Conservation (phyloP, 345 rosid genomes). For the Linum tenue region DNA sequence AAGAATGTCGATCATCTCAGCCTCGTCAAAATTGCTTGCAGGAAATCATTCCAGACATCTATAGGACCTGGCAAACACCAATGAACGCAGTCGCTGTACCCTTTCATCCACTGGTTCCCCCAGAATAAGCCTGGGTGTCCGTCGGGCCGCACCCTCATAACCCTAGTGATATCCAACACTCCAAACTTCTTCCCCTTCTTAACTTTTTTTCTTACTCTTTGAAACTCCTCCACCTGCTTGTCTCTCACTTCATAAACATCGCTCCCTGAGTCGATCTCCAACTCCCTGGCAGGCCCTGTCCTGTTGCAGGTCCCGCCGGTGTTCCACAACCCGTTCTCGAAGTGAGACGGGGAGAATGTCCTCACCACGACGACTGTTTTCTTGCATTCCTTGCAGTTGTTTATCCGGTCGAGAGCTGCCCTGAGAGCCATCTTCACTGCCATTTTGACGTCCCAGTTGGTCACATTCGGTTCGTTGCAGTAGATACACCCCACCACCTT, state of each 20-base stretch:
- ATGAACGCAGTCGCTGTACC: constrained; percentile 68
- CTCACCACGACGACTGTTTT: constrained; percentile 36
- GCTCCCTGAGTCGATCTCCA: constrained; percentile 14
- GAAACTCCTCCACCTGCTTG: constrained; percentile 44
- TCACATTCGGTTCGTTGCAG: constrained; percentile 44
- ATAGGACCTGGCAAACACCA: constrained; percentile 93
- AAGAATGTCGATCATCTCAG: not conserved
- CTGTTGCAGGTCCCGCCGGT: constrained; percentile 60
- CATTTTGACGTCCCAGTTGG: constrained; percentile 26
- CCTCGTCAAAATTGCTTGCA: constrained; percentile 35
- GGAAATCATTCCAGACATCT: constrained; percentile 67
- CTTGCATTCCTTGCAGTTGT: constrained; percentile 28
- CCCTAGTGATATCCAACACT: constrained; percentile 50
- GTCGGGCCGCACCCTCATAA: constrained; percentile 73
- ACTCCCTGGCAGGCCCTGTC: constrained; percentile 36
- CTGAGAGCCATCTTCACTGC: constrained; percentile 46
- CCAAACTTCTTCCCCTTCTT: constrained; percentile 32
- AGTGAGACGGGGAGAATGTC: constrained; percentile 83
- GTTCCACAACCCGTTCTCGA: constrained; percentile 76
- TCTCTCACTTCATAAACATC: constrained; percentile 44
- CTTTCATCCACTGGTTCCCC: constrained; percentile 80
- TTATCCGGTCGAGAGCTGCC: constrained; percentile 36
- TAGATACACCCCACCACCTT: constrained; percentile 49
- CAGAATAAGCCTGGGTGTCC: constrained; percentile 66
- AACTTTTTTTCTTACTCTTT: constrained; percentile 14